Percentiles rank a stretch among this genome's conserved stretches.
These are phyloP conservation scores for Aspergillus saccharolyticus DNA, from an alignment of 495 filamentous ascomycete species.

Conservation along the genomic window DNA sequence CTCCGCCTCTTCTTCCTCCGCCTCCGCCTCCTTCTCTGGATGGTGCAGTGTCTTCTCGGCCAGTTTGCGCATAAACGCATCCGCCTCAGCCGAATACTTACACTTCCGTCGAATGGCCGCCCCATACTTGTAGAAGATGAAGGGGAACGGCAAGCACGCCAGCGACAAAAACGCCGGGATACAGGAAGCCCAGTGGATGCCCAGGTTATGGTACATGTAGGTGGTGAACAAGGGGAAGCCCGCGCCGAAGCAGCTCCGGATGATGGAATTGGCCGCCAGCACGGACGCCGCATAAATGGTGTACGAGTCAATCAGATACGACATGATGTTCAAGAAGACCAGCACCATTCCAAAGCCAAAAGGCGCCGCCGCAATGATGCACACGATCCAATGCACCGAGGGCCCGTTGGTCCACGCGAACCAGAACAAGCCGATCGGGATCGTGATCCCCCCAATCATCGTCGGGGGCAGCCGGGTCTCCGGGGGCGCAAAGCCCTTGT, in stretches of 20 bases:
- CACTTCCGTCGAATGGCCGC: constrained; percentile 52
- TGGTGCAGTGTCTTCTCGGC: constrained; percentile 12
- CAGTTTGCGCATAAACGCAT: constrained; percentile 19
- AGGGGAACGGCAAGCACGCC: constrained; percentile 63
- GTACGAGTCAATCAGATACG: constrained; percentile 67
- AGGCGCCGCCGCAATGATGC: constrained; percentile 52
- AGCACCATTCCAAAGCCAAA: constrained; percentile 67
- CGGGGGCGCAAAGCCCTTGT: constrained; percentile 29
- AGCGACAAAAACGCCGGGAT: constrained; percentile 64
- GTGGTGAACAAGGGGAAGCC: constrained; percentile 70
- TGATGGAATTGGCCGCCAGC: constrained; percentile 62
- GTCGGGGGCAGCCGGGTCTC: constrained; percentile 33
- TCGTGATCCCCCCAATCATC: constrained; percentile 28
- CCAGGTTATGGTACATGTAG: constrained; percentile 59
- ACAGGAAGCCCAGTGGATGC: constrained; percentile 64
- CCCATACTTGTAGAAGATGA: constrained; percentile 64
- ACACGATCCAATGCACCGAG: constrained; percentile 57
- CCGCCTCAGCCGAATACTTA: constrained; percentile 55
- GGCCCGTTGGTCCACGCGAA: constrained; percentile 60
- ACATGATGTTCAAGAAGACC: constrained; percentile 62
- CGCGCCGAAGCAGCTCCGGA: constrained; percentile 60
- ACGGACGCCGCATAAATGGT: constrained; percentile 69
- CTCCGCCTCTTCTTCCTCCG: constrained; percentile 1
- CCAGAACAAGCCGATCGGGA: constrained; percentile 46
- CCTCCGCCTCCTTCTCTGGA: constrained; percentile 3